Evolutionary conservation across 352 stramenopile genomes (phyloP), one percentile per base, ranked within the genome.

Genomic region (Phytophthora agathidicida): DNA sequence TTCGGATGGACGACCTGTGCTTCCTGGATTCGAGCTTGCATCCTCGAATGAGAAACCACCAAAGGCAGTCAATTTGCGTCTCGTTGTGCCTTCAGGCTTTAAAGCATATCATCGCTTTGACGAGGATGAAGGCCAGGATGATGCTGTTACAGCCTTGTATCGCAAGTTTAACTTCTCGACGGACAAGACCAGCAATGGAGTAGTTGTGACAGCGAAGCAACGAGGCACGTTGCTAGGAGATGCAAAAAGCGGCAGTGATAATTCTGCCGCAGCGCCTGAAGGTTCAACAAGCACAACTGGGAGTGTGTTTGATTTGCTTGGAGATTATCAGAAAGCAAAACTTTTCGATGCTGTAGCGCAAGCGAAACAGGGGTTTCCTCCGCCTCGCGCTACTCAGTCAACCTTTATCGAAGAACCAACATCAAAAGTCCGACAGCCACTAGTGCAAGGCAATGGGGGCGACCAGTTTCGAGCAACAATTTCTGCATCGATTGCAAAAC

Each of bases 401-500:
- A 14, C 41, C 39, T n/a, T 26, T 17, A 44, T 27, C 3, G 43
- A 61, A 42, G 23, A 57, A 14, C 16, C 35, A 26, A 16, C 38
- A 11, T 28, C 38, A 38, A 60, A 65, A 42, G 51, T 63, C 8
- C 64, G 79, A 5, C 68, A 87, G n/a, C 67, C 74, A 11, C 58
- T 90, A 19, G 54, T 75, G 3, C 32, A 55, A 16, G 59, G 61
- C 13, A 70, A 50, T 16, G 35, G 35, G 19, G 71, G 71, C 8
- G 71, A 77, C 7, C 70, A 87, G 24, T 83, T 94, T 57, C 79
- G 80, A 37, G 83, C 83, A 17, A 90, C 77, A 32, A 92, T 95
- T 32, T 77, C 84, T 39, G 84, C 84, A 1, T 91, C 83, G 8
- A 93, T 96, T 56, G 75, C 84, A 4, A 94, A 92, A 62, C 73